These are phyloP conservation scores for Barnettozyma populi DNA, from an alignment of 805 yeast species.

Conservation along the genomic window DNA sequence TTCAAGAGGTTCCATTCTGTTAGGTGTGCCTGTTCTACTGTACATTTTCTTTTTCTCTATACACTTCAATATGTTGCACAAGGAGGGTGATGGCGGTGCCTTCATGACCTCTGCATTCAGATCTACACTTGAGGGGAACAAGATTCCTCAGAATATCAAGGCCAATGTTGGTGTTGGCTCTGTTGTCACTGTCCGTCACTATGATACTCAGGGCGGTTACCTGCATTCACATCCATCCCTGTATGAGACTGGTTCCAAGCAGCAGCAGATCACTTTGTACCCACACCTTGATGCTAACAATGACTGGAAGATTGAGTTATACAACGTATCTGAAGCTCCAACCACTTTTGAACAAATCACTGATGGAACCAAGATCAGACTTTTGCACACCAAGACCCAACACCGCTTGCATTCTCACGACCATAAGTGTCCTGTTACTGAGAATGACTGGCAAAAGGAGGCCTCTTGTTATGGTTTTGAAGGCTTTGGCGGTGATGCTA, in stretches of 20 bases:
- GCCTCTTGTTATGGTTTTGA: conserved; percentile 71
- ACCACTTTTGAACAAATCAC: conserved; percentile 54
- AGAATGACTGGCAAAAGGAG: conserved; percentile 80
- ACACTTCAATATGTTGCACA: conserved; percentile 52
- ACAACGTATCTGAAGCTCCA: conserved; percentile 52
- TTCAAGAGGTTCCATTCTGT: conserved; percentile 45
- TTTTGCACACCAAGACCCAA: conserved; percentile 50
- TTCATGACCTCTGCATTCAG: conserved; percentile 72
- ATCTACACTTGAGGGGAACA: conserved; percentile 52
- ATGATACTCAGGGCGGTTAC: conserved; percentile 72
- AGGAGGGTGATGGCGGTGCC: conserved; percentile 67
- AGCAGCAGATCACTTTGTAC: conserved; percentile 76
- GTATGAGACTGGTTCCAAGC: conserved; percentile 76
- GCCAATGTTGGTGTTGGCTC: conserved; percentile 76
- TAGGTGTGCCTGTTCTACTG: conserved; percentile 53
- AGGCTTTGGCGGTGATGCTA: conserved; percentile 76
- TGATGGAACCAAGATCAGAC: conserved; percentile 67
- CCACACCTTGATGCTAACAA: conserved; percentile 76
- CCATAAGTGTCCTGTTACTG: conserved; percentile 71
- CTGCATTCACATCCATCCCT: conserved; percentile 72
- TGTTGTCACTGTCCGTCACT: conserved; percentile 58
- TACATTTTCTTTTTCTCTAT: conserved; percentile 56
- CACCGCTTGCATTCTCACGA: conserved; percentile 81
- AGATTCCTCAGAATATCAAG: conserved; percentile 50
- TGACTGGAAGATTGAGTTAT: conserved; percentile 65